Base-by-base conservation (phyloP, 441 rosid genomes). In the Euphorbia celastroides region DNA sequence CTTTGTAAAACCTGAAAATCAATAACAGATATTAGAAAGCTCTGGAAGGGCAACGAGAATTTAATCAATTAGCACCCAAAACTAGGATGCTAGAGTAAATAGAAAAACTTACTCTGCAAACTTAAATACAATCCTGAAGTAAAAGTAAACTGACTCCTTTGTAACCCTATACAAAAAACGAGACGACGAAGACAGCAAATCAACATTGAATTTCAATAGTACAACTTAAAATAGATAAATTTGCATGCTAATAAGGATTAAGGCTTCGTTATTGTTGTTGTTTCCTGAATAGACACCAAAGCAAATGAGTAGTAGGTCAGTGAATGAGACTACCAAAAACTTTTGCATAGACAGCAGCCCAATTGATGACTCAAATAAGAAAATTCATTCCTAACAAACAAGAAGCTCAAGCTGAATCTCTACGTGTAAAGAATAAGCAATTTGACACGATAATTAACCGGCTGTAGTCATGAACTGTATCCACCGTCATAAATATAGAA, bases 1-100 rank as follows among this genome's bases (percentile, higher is more conserved):
- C 97, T 92, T 79, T 85, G 78, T 62, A 84, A 73, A 69, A 94
- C 94, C 99, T 94, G 82, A 62, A 74, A 74, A 64, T 66, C 65
- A 70, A 72, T 36, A 31, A 54, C 22, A 48, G 22, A 34, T 41
- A 32, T 19, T 25, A 63, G 28, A 51, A 77, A 46, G 36, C 66
- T 36, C 57, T 65, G 36, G 26, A 65, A 48, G 64, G 64, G 67
- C 69, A 48, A 52, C 57, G 52, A 1, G 46, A 67, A 36, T 69
- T 51, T 42, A 27, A 72, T 62, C 27, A 20, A 31, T 22, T 57
- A 62, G 7, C 11, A 27, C 50, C 23, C 31, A 31, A 50, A 28
- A 7, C 17, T 19, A 63, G 34, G 56, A 1, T 12, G 52, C 48
- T 64, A 67, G n/a, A 32, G 71, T 60, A 62, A 41, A 62, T 20